Conservation (phyloP, 768 basidiomycete species). For the Rhodotorula toruloides region DNA sequence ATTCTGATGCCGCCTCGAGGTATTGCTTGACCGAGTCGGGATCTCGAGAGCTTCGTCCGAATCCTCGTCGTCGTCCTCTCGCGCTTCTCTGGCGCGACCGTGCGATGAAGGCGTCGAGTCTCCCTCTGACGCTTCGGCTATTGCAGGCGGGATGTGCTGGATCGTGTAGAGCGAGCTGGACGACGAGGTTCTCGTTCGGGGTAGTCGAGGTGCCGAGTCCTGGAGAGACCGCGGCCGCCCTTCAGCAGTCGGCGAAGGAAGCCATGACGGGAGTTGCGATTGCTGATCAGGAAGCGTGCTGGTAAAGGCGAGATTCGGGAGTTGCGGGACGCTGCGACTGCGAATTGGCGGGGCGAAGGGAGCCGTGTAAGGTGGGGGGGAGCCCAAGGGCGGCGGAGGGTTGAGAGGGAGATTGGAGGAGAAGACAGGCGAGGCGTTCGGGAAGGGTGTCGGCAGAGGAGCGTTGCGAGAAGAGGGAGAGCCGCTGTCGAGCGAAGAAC, state of each 20-base stretch:
- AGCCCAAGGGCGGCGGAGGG: background rate
- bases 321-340: constrained; percentile 17
- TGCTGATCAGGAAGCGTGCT: background rate
- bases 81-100: background rate
- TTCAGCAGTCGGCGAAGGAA: background rate
- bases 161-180: background rate
- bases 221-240: background rate
- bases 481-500: too few species aligned
- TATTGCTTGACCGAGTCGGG: background rate
- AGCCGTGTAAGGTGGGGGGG: constrained; percentile 27
- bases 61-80: background rate
- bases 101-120: background rate
- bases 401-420: too few species aligned
- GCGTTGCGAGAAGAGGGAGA: too few species aligned
- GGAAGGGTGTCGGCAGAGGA: too few species aligned
- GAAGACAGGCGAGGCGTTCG: too few species aligned
- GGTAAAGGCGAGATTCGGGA: constrained; percentile 12
- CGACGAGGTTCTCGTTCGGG: background rate
- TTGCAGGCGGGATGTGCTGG: background rate
- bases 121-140: background rate
- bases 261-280: background rate
- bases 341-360: constrained; percentile 20
- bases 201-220: background rate
- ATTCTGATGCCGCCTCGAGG: background rate
- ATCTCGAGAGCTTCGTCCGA: constrained; percentile 27